Evolutionary conservation across 768 basidiomycete species (phyloP), one percentile per base, ranked within the genome.

Genomic region (Kwoniella newhampshirensis): DNA sequence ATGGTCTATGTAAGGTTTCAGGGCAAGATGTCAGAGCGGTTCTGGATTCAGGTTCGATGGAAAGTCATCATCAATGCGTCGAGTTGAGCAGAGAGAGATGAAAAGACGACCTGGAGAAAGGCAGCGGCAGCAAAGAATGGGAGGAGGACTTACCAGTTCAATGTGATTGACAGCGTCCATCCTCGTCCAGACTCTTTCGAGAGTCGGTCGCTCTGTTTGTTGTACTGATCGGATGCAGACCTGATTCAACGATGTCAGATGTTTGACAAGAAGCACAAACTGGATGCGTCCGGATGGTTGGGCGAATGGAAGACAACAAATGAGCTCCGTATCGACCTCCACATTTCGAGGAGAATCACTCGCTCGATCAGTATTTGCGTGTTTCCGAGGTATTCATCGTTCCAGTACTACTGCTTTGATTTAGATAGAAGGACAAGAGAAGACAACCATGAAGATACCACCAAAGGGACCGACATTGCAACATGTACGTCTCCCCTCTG

Each of bases 401-500:
- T 23, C 23, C 28, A 12, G 20, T 23, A 15, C 41, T 17, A 2
- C 9, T 13, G 25, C 25, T n/a, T 50, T 12, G 18, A 37, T 37
- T 36, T 23, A 54, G 49, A 8, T 21, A 40, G 21, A 5, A 49
- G n/a, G 44, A 30, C 43, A 48, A 6, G 27, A 2, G 27, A 20
- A 18, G 44, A 6, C 35, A 15, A 49, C 2, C 36, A 52, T 59
- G 43, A 17, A 26, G 36, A 51, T 13, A 12, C 13, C 50, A 20
- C 41, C n/a, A 13, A 54, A 54, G 26, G 52, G 59, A 4, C 51
- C 62, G 18, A 61, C 66, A 3, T 36, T 67, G 13, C 62, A 67
- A 39, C 66, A 67, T 53, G 66, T 64, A 15, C 43, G 66, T 61
- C 21, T n/a, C n/a, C n/a, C n/a, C n/a, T n/a, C n/a, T n/a, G n/a